Conservation (phyloP, 202 grass and related monocot genomes). For the Schoenoplectus triqueter region DNA sequence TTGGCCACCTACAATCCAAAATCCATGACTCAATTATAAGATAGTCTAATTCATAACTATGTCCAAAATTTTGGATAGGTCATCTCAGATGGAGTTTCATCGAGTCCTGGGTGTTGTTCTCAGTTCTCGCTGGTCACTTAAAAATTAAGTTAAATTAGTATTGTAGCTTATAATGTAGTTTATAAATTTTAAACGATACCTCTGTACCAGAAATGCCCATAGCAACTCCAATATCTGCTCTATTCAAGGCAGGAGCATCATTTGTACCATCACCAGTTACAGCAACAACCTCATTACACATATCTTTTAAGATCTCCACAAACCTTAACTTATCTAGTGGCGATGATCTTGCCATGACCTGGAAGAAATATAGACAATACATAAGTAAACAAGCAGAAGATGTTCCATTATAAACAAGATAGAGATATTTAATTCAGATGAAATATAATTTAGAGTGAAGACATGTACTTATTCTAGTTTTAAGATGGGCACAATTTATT, state of each 20-base stretch:
- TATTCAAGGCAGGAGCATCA: slow-evolving; percentile 75
- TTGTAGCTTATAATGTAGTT: background rate
- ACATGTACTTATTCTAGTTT: background rate
- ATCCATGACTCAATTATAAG: background rate
- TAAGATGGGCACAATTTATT: background rate
- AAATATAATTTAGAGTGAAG: background rate
- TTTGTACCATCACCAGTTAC: slow-evolving; percentile 98
- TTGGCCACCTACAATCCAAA: slow-evolving; percentile 71
- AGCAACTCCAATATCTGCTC: slow-evolving; percentile 82
- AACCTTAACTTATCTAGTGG: slow-evolving; percentile 87
- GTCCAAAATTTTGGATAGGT: background rate
- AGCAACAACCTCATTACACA: slow-evolving; percentile 80
- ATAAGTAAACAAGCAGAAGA: background rate
- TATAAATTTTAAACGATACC: slow-evolving; percentile 46
- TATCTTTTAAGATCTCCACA: slow-evolving; percentile 66
- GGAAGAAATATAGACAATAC: slow-evolving; percentile 7
- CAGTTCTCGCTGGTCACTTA: too few relatives aligned
- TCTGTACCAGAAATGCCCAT: slow-evolving; percentile 91
- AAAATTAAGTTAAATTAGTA: background rate
- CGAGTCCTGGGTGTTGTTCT: too few relatives aligned
- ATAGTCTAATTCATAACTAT: slow-evolving; percentile 8
- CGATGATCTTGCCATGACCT: slow-evolving; percentile 85
- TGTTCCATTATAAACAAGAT: background rate
- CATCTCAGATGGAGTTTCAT: background rate
- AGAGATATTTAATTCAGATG: background rate